Evolutionary conservation across 495 filamentous ascomycete genomes (phyloP), one percentile per base, ranked within the genome.

Genomic region (Penicillium atrosanguineum): DNA sequence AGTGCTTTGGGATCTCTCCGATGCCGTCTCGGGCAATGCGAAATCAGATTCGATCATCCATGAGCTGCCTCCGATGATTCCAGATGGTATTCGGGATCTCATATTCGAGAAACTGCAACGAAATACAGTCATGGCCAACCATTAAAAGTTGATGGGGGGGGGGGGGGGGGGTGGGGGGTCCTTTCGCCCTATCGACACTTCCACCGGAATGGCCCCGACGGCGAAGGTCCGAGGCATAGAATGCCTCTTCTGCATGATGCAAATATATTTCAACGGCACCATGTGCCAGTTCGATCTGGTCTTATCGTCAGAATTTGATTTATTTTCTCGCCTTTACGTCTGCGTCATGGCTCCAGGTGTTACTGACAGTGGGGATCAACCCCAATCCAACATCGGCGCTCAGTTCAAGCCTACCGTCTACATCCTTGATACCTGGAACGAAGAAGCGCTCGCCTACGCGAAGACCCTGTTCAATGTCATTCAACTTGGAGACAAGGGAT

Each of bases 321-420:
- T n/a, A n/a, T n/a, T n/a, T n/a, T n/a, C n/a, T n/a, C n/a, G n/a
- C n/a, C n/a, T n/a, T n/a, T n/a, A n/a, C n/a, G 21, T 21, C 2
- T 20, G 18, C 26, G 26, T 6, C 3, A 61, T 61, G 58, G 45
- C 58, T 26, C 58, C 53, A 8, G 49, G 45, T 25, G 20, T 48
- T 36, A 36, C 44, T 53, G 42, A 56, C 19, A 46, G 53, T 23
- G 46, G 42, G 7, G 56, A 48, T 16, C n/a, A 44, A 8, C 34
- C 49, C 29, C 23, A 44, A 12, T 44, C 51, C 26, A 44, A 34
- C 23, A 19, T 12, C 8, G 29, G 12, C n/a, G 42, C 55, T 20
- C 29, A 31, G 34, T 45, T 52, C 25, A 68, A 65, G 48, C 59
- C 56, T 18, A 71, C 63, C 20, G 61, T 71, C 37, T 68, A 68